Evolutionary conservation across 1,284 basidiomycete genomes (phyloP).

Genomic region (Fomitopsis betulina): DNA sequence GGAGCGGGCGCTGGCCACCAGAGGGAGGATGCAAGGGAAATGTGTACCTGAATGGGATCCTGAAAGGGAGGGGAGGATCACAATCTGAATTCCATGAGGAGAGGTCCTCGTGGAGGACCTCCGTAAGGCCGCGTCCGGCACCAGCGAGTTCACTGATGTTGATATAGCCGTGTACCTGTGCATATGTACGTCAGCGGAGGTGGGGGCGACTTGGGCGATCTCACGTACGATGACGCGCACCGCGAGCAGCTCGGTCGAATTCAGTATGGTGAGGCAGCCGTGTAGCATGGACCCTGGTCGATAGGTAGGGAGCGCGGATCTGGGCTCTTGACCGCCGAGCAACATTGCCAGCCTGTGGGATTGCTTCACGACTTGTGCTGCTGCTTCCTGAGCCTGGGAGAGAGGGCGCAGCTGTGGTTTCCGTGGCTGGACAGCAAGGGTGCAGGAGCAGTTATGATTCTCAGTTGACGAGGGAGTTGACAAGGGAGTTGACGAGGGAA

Average conservation of each 20-base stretch:
- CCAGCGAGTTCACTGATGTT: conserved; percentile 23
- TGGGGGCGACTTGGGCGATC: background rate
- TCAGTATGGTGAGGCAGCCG: conserved; percentile 22
- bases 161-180: conserved; percentile 22
- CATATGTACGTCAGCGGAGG: background rate
- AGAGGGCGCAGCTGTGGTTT: background rate
- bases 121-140: conserved; percentile 13
- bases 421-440: background rate
- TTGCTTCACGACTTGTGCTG: conserved; percentile 20
- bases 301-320: conserved; percentile 17
- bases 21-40: conserved; percentile 15
- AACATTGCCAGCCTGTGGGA: conserved; percentile 23
- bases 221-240: conserved; percentile 21
- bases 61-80: conserved; percentile 20
- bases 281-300: conserved; percentile 21
- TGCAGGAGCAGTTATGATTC: background rate
- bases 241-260: conserved; percentile 19
- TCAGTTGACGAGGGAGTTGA: no score
- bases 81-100: conserved; percentile 22
- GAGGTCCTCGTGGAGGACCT: conserved; percentile 18
- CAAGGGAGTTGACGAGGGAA: no score
- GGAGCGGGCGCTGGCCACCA: conserved; percentile 36
- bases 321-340: conserved; percentile 23
- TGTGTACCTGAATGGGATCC: conserved; percentile 23
- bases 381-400: conserved; percentile 10